These are phyloP conservation scores for Tuber indicum DNA, from an alignment of 495 filamentous ascomycete genomes.

Conservation along the genomic window DNA sequence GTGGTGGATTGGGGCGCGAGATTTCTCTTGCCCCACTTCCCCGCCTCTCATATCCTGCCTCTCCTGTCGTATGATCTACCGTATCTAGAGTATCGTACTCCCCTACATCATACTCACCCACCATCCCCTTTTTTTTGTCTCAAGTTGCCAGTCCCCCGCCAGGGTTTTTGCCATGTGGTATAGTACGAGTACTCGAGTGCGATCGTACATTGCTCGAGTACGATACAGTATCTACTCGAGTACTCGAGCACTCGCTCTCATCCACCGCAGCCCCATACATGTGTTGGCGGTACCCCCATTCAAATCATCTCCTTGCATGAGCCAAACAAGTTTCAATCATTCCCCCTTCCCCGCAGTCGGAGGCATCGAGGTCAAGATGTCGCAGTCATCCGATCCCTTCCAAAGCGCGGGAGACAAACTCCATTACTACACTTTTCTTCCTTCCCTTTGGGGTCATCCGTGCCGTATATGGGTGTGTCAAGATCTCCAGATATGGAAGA, in stretches of 20 bases:
- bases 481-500: not conserved
- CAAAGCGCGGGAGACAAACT: not conserved
- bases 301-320: not conserved
- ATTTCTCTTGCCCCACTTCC: not conserved
- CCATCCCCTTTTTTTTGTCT: not conserved
- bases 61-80: not conserved
- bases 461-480: not conserved
- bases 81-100: not conserved
- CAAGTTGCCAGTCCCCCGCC: not conserved
- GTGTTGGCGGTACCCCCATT: not conserved
- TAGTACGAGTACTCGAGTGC: too few relatives aligned
- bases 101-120: not conserved
- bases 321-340: not conserved
- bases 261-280: not conserved
- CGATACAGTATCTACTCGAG: not conserved
- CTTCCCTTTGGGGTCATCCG: not conserved
- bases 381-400: not conserved
- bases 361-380: not conserved
- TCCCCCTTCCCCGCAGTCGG: not conserved
- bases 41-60: not conserved
- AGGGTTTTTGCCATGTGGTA: not conserved
- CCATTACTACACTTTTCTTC: not conserved
- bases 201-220: too few relatives aligned
- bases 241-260: not conserved
- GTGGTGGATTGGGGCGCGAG: not conserved